Base-by-base conservation (phyloP, 148 eudicot genomes). In the Polygonum aviculare region DNA sequence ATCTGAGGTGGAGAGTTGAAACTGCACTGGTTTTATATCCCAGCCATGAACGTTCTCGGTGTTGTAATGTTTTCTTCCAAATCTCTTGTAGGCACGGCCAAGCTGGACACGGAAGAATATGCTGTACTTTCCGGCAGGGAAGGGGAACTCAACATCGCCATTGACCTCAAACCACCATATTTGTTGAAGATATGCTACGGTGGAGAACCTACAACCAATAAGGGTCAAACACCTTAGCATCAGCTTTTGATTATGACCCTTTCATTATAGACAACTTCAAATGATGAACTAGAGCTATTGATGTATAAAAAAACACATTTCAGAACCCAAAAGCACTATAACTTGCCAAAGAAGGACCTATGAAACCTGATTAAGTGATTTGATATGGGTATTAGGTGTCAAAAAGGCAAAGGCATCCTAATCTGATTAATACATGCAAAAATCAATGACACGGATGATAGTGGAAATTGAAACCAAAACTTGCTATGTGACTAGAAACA, bases 151-250 rank as follows among this genome's bases (percentile, higher is more conserved):
- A 26, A 76, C 72, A 0, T 76, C 78, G 11, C 78, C 78, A 2
- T 76, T 76, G 54, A 76, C 33, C 31, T 76, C 78, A 76, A 76
- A 76, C 78, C 78, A 76, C 78, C 78, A 76, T 54, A 76, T 76
- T 14, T 76, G 78, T 60, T 76, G 78, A 39, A 76, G 78, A 63
- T 76, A 76, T 45, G 78, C 78, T 16, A 76, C 12, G 22, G 52
- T 40, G 38, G 71, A 59, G 72, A 76, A 76, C 44, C 78, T 76
- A 26, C 71, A 60, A 31, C 14, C 26, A 76, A 41, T 69, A 5
- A 72, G 72, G 15, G 72, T 36, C 44, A 36, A 35, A 67, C 2
- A 67, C 9, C 16, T 67, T 19, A 65, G 72, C 16, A 12, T 63
- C 69, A 12, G 3, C 40, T 31, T 33, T 4, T 7, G 18, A 63